Evolutionary conservation across 805 yeast species (phyloP).

Genomic region (Candida palmyrensis): DNA sequence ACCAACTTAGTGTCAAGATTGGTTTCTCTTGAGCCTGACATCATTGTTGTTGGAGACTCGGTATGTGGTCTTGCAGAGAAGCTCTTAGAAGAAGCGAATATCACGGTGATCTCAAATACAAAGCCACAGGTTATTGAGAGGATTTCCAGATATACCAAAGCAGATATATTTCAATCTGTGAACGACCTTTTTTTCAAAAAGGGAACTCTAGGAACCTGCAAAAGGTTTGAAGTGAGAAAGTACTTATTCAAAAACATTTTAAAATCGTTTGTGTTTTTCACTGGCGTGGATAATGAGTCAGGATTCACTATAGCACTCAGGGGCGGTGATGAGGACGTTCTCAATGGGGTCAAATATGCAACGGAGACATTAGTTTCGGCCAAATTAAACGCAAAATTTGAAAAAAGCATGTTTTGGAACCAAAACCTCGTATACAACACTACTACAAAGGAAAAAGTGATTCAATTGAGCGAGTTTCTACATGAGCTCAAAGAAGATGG

Average conservation of each 20-base stretch:
- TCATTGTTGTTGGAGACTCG: constrained; percentile 72
- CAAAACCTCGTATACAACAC: constrained; percentile 12
- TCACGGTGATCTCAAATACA: constrained; percentile 76
- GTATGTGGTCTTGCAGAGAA: constrained; percentile 80
- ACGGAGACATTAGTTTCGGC: constrained; percentile 77
- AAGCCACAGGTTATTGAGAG: constrained; percentile 80
- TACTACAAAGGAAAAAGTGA: constrained; percentile 9
- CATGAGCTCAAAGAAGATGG: constrained; percentile 1
- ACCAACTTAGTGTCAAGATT: constrained; percentile 77
- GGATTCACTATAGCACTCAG: constrained; percentile 89
- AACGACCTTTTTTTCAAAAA: constrained; percentile 71
- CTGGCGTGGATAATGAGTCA: constrained; percentile 65
- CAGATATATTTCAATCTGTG: constrained; percentile 81
- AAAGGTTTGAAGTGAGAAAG: constrained; percentile 62
- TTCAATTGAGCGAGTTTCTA: background rate
- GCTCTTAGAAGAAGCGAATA: constrained; percentile 64
- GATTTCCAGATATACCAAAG: constrained; percentile 71
- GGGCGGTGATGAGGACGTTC: constrained; percentile 61
- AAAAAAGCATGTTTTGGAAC: constrained; percentile 37
- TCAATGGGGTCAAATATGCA: constrained; percentile 69
- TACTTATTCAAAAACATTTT: constrained; percentile 51
- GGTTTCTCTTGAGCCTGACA: constrained; percentile 68
- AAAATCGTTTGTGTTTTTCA: constrained; percentile 72
- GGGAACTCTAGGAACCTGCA: constrained; percentile 66
- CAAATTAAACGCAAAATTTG: constrained; percentile 74